phyloP scores from a whole-genome alignment of 2,329 filamentous ascomycete genomes.

The Penicillium sp. region DNA sequence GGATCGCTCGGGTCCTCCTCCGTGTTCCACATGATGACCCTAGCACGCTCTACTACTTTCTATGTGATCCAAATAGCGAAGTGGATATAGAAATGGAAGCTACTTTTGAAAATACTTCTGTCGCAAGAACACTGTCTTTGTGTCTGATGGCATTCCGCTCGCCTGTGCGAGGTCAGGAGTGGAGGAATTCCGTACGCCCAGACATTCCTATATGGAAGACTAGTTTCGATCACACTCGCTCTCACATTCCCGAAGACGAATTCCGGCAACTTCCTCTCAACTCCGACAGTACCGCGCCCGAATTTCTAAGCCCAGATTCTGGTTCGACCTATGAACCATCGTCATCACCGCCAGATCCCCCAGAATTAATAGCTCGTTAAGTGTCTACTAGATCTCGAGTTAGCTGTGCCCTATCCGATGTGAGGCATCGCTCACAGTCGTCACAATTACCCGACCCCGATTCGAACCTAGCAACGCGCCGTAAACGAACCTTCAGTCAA shows the following conservation, averaged over 20 bases:
- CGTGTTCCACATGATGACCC: conserved; percentile 16
- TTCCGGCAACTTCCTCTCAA: conserved; percentile 23
- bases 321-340: conserved; percentile 29
- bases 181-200: conserved; percentile 27
- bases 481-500: background rate
- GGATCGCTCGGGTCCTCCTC: conserved; percentile 6
- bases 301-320: conserved; percentile 26
- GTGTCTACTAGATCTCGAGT: conserved; percentile 5
- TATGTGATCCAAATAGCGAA: conserved; percentile 34
- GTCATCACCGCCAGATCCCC: conserved; percentile 27
- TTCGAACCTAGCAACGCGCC: conserved; percentile 4
- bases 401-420: background rate
- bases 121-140: conserved; percentile 32
- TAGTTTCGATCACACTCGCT: conserved; percentile 28
- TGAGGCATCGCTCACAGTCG: conserved; percentile 4
- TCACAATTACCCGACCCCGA: conserved; percentile 8
- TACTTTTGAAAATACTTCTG: conserved; percentile 13
- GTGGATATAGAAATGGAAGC: conserved; percentile 9
- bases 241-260: conserved; percentile 31
- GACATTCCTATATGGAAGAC: conserved; percentile 30
- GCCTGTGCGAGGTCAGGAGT: conserved; percentile 28
- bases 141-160: conserved; percentile 34
- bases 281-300: conserved; percentile 28
- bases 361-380: background rate
- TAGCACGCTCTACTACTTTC: conserved; percentile 36